Conservation (phyloP, 345 rosid species). For the Eucalyptus albens region DNA sequence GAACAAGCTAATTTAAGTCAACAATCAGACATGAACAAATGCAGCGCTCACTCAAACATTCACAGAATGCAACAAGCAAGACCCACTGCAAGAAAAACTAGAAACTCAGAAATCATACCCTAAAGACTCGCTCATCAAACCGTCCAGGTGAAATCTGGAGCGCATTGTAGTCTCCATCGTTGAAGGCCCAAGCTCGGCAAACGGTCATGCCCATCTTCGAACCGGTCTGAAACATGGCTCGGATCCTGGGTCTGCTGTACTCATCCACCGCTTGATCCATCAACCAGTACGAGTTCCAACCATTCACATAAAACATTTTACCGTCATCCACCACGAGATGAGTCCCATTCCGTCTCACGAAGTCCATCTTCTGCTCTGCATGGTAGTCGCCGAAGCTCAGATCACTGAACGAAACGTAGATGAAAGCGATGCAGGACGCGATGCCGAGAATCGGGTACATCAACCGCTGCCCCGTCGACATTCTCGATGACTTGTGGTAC, state of each 20-base stretch:
- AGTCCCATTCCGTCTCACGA: conserved; percentile 66
- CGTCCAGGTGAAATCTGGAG: conserved; percentile 87
- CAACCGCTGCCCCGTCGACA: conserved; percentile 49
- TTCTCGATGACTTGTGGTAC: conserved; percentile 9
- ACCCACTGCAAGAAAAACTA: background rate
- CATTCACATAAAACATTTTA: conserved; percentile 50
- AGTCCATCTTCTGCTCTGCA: conserved; percentile 20
- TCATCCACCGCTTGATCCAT: conserved; percentile 82
- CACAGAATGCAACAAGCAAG: background rate
- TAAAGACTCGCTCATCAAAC: conserved; percentile 78
- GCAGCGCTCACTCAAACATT: background rate
- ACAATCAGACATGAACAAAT: background rate
- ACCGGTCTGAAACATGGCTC: conserved; percentile 66
- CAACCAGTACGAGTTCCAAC: conserved; percentile 97
- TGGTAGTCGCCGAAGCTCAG: conserved; percentile 18
- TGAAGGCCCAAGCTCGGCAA: conserved; percentile 95
- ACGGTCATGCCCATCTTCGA: conserved; percentile 94
- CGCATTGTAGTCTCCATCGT: conserved; percentile 84
- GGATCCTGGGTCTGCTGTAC: conserved; percentile 40
- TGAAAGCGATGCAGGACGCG: conserved; percentile 59
- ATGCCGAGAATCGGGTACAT: conserved; percentile 66
- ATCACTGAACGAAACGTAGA: conserved; percentile 70
- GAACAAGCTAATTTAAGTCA: background rate
- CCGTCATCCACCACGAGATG: conserved; percentile 52
- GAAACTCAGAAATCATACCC: conserved; percentile 24